Percentiles rank a stretch among this genome's conserved stretches.
phyloP scores from a whole-genome alignment of 179 eudicot species.

The Actinidia arguta region DNA sequence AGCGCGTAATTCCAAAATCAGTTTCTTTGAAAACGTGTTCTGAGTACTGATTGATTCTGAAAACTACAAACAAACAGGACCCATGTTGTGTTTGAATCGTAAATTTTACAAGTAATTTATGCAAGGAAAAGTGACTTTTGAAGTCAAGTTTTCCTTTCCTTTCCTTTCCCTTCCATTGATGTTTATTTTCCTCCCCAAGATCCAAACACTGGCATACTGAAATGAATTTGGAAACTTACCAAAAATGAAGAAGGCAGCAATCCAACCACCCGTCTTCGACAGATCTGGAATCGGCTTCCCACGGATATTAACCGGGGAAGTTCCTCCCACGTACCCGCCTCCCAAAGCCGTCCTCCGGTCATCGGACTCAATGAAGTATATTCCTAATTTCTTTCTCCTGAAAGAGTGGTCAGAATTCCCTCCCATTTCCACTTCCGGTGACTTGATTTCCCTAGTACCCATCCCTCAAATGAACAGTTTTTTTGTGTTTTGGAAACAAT shows the following conservation, averaged over 20 bases:
- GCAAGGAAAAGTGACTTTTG: too few relatives aligned
- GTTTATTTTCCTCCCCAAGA: too few relatives aligned
- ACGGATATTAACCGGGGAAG: constrained; percentile 75
- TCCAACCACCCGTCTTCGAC: constrained; percentile 85
- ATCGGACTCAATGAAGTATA: constrained; percentile 73
- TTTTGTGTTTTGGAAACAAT: too few relatives aligned
- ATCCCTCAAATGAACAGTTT: too few relatives aligned
- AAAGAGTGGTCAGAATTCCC: constrained; percentile 17
- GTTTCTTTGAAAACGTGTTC: too few relatives aligned
- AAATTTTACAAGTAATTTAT: too few relatives aligned
- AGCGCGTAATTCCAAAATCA: too few relatives aligned
- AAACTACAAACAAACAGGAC: too few relatives aligned
- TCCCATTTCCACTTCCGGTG: constrained; percentile 40
- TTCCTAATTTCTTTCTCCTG: constrained; percentile 61
- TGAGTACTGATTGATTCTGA: too few relatives aligned
- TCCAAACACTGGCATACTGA: too few relatives aligned
- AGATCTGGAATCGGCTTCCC: constrained; percentile 69
- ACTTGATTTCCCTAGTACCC: constrained; percentile 56
- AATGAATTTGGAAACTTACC: constrained; percentile 36
- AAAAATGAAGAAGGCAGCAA: constrained; percentile 86
- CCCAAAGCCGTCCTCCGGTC: constrained; percentile 62
- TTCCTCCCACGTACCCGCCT: constrained; percentile 63
- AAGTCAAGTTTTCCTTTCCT: not conserved
- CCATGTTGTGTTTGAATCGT: too few relatives aligned
- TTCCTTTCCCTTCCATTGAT: not conserved